Percentiles rank a stretch among this genome's conserved stretches.
These are phyloP conservation scores for Eimeria sp. DNA, from an alignment of 169 alveolate genomes.

Conservation along the genomic window DNA sequence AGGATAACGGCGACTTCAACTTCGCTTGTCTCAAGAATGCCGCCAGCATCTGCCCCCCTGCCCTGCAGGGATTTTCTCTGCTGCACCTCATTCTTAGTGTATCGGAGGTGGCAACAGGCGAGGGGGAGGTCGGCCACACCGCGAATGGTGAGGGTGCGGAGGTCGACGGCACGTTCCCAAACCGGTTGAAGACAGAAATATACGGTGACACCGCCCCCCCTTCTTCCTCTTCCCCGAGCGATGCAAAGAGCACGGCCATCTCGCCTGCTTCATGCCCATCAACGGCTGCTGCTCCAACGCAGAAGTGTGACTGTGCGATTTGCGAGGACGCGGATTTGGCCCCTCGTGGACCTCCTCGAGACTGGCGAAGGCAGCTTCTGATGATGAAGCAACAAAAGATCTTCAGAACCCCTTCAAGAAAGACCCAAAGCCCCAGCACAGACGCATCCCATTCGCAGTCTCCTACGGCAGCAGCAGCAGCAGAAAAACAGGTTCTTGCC, in stretches of 20 bases:
- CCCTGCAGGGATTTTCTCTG: constrained; percentile 3
- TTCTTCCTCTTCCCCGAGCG: background rate
- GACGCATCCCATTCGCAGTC: background rate
- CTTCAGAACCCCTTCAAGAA: background rate
- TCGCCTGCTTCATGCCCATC: background rate
- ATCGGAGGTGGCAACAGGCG: background rate
- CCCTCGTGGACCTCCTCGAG: background rate
- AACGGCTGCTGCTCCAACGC: background rate
- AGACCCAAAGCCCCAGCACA: background rate
- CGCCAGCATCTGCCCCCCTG: constrained; percentile 9
- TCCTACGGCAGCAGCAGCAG: background rate
- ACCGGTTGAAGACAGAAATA: constrained; percentile 15
- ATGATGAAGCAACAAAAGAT: constrained; percentile 30
- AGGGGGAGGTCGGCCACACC: background rate
- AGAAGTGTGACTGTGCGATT: constrained; percentile 9
- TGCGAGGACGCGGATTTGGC: constrained; percentile 20
- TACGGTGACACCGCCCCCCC: background rate
- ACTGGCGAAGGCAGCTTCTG: constrained; percentile 37
- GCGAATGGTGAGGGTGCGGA: background rate
- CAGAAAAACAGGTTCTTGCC: constrained; percentile 4
- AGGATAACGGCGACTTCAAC: constrained; percentile 55
- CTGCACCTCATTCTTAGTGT: constrained; percentile 41
- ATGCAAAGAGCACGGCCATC: background rate
- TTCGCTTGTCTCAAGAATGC: constrained; percentile 41
- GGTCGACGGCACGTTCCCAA: background rate